Conservation (phyloP, 495 filamentous ascomycete species). For the Penicillium soppii region DNA sequence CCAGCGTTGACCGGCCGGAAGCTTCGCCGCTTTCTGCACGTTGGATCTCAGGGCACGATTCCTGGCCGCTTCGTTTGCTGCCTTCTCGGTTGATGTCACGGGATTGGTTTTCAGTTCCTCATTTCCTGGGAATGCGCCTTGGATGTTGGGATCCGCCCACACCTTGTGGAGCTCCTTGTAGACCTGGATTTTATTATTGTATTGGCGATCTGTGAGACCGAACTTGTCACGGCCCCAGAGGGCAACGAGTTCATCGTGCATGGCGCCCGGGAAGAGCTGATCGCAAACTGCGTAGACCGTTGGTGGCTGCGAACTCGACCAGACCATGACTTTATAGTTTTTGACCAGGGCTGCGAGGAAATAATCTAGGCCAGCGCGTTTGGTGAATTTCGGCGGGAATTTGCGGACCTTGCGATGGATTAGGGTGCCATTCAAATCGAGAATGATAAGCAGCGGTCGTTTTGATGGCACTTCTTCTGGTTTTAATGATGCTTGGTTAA, state of each 20-base stretch:
- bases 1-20: slow-evolving; percentile 48
- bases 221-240: slow-evolving; percentile 82
- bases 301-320: slow-evolving; percentile 75
- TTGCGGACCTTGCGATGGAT: slow-evolving; percentile 60
- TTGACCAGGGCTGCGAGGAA: slow-evolving; percentile 70
- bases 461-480: slow-evolving; percentile 27
- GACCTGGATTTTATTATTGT: slow-evolving; percentile 69
- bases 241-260: slow-evolving; percentile 55
- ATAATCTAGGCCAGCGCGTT: slow-evolving; percentile 57
- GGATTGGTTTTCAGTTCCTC: not conserved
- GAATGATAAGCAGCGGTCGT: slow-evolving; percentile 67
- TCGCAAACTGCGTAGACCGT: slow-evolving; percentile 63
- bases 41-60: not conserved
- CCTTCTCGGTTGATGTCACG: not conserved
- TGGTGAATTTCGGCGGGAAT: slow-evolving; percentile 50
- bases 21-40: not conserved
- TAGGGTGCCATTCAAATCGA: slow-evolving; percentile 93
- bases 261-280: slow-evolving; percentile 47
- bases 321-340: slow-evolving; percentile 78
- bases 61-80: not conserved
- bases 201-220: slow-evolving; percentile 61
- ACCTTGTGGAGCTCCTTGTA: slow-evolving; percentile 79
- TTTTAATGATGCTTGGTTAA: slow-evolving; percentile 36
- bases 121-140: slow-evolving; percentile 42
- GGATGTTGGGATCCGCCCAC: slow-evolving; percentile 62